These are phyloP conservation scores for Ascochyta clinopodiicola DNA, from an alignment of 2,329 filamentous ascomycete genomes.

Conservation along the genomic window DNA sequence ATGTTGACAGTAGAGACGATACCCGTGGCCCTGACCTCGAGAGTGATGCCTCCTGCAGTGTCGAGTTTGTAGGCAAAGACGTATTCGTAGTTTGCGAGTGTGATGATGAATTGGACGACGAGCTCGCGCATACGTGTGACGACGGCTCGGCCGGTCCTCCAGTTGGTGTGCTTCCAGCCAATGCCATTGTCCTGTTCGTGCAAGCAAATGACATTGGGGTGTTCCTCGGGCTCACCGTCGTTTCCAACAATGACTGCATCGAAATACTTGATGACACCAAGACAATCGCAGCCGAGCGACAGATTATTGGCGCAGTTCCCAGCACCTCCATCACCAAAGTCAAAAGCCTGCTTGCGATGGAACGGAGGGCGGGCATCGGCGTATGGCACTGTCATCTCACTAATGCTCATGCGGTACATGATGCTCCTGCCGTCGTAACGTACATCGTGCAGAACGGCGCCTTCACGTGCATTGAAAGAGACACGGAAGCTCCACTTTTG, in stretches of 20 bases:
- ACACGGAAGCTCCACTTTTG: constrained; percentile 55
- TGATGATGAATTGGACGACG: constrained; percentile 72
- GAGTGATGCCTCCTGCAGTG: constrained; percentile 65
- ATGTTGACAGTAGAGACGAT: constrained; percentile 69
- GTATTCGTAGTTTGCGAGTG: constrained; percentile 75
- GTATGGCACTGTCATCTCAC: constrained; percentile 74
- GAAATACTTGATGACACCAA: constrained; percentile 72
- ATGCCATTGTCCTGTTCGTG: constrained; percentile 75
- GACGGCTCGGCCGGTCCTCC: constrained; percentile 66
- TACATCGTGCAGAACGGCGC: constrained; percentile 74
- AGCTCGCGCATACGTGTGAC: constrained; percentile 68
- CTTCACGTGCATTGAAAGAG: constrained; percentile 57
- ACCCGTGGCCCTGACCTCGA: constrained; percentile 70
- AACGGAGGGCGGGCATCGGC: constrained; percentile 69
- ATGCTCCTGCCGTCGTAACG: constrained; percentile 70
- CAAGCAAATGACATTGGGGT: constrained; percentile 69
- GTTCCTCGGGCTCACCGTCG: constrained; percentile 61
- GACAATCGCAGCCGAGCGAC: constrained; percentile 70
- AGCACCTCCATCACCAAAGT: constrained; percentile 73
- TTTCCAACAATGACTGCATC: constrained; percentile 62
- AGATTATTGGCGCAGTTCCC: constrained; percentile 73
- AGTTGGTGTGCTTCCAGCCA: constrained; percentile 75
- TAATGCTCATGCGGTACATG: constrained; percentile 70
- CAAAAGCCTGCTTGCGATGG: constrained; percentile 74
- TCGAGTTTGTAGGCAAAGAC: constrained; percentile 70